A percentile compares a stretch with the other conserved stretches of the same genome.
Evolutionary conservation across 2,329 filamentous ascomycete genomes (phyloP).

Genomic region (Aspergillus quadricinctus): DNA sequence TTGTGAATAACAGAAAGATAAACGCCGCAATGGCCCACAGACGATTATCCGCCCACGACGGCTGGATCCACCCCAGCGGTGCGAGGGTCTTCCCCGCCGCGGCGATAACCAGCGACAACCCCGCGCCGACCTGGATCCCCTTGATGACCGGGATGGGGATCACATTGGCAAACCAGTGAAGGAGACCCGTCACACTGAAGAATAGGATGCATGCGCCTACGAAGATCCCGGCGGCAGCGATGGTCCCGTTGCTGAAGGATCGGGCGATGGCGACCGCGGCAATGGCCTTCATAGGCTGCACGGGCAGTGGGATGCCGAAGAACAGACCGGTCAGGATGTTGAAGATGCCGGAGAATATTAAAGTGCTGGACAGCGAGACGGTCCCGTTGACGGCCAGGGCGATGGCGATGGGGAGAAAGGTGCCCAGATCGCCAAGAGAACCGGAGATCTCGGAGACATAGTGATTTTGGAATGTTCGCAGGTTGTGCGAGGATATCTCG

Average conservation of each 20-base stretch:
- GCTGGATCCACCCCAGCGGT: slow-evolving; percentile 63
- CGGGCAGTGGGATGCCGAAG: slow-evolving; percentile 85
- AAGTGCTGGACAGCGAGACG: slow-evolving; percentile 75
- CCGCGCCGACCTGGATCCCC: slow-evolving; percentile 90
- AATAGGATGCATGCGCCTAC: slow-evolving; percentile 70
- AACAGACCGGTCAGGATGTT: slow-evolving; percentile 77
- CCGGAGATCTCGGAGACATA: slow-evolving; percentile 78
- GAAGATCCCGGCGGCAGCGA: slow-evolving; percentile 77
- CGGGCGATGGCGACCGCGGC: slow-evolving; percentile 80
- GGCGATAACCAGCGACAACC: slow-evolving; percentile 74
- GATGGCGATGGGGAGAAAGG: slow-evolving; percentile 82
- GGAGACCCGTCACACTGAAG: slow-evolving; percentile 73
- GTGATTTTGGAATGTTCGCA: slow-evolving; percentile 50
- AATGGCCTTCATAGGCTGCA: slow-evolving; percentile 89
- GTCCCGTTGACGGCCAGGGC: slow-evolving; percentile 73
- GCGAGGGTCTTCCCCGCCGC: slow-evolving; percentile 66
- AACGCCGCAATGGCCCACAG: slow-evolving; percentile 74
- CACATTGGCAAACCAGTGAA: slow-evolving; percentile 66
- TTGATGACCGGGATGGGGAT: slow-evolving; percentile 87
- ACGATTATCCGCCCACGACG: slow-evolving; percentile 69
- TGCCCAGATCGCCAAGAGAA: slow-evolving; percentile 83
- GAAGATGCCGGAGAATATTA: slow-evolving; percentile 82
- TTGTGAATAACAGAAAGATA: slow-evolving; percentile 63
- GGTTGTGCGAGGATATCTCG: slow-evolving; percentile 46
- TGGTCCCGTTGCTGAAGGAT: slow-evolving; percentile 62